A percentile compares a stretch with the other conserved stretches of the same genome.
Evolutionary conservation across 495 filamentous ascomycete species (phyloP).

Genomic region (Hapsidospora chrysogenum): DNA sequence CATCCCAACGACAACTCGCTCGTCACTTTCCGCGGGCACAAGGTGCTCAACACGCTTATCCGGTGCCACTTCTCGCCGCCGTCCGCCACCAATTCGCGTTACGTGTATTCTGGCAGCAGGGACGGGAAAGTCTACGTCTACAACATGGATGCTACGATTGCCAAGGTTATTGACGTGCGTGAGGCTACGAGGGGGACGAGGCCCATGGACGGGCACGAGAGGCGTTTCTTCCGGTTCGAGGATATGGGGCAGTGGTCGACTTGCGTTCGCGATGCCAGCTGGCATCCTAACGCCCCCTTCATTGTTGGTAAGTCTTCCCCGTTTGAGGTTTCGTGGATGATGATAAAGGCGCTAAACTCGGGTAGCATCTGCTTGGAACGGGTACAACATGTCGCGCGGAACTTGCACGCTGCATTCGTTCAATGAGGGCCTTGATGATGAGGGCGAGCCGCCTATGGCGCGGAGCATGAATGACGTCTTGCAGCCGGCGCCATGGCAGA

Average conservation of each 20-base stretch:
- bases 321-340: not conserved
- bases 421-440: constrained; percentile 49
- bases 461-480: constrained; percentile 35
- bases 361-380: constrained; percentile 66
- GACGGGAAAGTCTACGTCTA: constrained; percentile 84
- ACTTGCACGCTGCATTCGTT: constrained; percentile 65
- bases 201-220: not conserved
- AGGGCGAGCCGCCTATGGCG: constrained; percentile 46
- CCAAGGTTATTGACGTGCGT: constrained; percentile 61
- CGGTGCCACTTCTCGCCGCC: constrained; percentile 92
- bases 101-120: constrained; percentile 79
- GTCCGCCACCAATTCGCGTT: constrained; percentile 72
- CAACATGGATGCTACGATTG: constrained; percentile 86
- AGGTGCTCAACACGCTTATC: constrained; percentile 76
- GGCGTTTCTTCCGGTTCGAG: constrained; percentile 12
- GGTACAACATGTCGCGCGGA: constrained; percentile 47
- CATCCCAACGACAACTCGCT: constrained; percentile 82
- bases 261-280: constrained; percentile 81
- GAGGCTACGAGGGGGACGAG: constrained; percentile 32
- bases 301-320: constrained; percentile 50
- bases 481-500: not conserved
- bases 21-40: constrained; percentile 84
- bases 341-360: not conserved
- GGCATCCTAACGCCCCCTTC: constrained; percentile 83
- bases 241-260: constrained; percentile 45